Base-by-base conservation (phyloP, 805 yeast genomes). In the Yamadazyma sp. region DNA sequence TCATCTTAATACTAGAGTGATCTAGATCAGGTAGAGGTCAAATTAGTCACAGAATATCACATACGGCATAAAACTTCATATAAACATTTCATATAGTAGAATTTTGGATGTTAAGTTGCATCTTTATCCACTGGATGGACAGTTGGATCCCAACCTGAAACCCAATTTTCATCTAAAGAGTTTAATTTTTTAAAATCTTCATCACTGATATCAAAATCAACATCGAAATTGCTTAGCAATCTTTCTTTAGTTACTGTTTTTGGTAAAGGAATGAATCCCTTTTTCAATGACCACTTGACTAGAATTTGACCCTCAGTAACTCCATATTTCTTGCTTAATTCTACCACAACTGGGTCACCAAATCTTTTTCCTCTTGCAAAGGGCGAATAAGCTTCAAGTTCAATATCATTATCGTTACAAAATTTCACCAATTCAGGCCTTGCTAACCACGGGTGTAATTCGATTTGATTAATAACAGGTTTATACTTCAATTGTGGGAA, bases 301-400 rank as follows among this genome's bases (percentile, higher is more conserved):
- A 33, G 6, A n/a, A 33, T 20, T 17, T 33, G 30, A 27, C 80
- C 82, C 13, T 73, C 64, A 7, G 81, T 50, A 21, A 72, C 68
- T 2, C 67, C 66, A 25, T 71, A 71, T 38, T 69, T 70, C 26
- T 66, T 52, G 23, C 81, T 76, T 41, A 83, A 65, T 22, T 51
- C 55, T 15, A 58, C 50, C 32, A 83, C 64, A 31, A 60, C 71
- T 1, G 79, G 75, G 53, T 82, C 83, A 27, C 69, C 55, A 30
- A 80, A 33, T 27, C 17, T 26, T 4, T 13, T 3, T 4, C 36
- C 36, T 20, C 73, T 73, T 2, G 83, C 79, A 50, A 88, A 70
- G 5, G 96, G 96, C 7, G 93, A 79, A 59, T 74, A 87, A 1
- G 94, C 89, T 55, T 84, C 86, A 10, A 81, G 75, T 6, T 66